Conservation (phyloP, 768 basidiomycete genomes). For the Leccinum imitatum region DNA sequence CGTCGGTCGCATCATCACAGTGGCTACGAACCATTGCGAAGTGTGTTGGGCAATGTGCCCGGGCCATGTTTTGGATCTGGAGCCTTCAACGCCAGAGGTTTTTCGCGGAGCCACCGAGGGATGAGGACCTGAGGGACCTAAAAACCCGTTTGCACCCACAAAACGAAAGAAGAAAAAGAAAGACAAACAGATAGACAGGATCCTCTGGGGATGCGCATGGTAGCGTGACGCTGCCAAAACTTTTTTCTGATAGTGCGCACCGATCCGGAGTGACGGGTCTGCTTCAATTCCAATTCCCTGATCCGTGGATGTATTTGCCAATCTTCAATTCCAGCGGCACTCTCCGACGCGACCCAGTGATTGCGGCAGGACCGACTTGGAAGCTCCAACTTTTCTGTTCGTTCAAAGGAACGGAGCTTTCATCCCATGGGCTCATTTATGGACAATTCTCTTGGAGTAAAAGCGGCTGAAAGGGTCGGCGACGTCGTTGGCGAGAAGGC, state of each 20-base stretch:
- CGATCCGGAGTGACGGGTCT: constrained; percentile 9
- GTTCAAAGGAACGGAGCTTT: constrained; percentile 6
- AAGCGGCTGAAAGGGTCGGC: constrained; percentile 14
- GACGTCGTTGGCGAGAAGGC: constrained; percentile 3
- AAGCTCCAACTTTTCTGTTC: constrained; percentile 4
- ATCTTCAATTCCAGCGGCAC: constrained; percentile 15
- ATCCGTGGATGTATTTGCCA: constrained; percentile 22
- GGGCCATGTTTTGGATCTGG: constrained; percentile 15
- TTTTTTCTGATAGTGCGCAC: constrained; percentile 7
- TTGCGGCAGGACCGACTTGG: constrained; percentile 11
- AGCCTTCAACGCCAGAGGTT: constrained; percentile 10
- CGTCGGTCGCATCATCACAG: neutral
- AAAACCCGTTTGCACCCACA: neutral
- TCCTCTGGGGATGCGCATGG: constrained; percentile 7
- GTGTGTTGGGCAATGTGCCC: constrained; percentile 7
- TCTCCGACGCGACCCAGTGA: constrained; percentile 12
- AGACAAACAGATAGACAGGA: neutral
- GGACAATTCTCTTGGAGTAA: constrained; percentile 17
- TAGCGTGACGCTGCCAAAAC: constrained; percentile 5
- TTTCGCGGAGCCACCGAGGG: constrained; percentile 11
- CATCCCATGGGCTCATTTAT: constrained; percentile 4
- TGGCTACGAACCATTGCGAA: neutral
- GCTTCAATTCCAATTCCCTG: constrained; percentile 10
- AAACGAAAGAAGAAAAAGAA: neutral
- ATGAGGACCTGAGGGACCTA: constrained; percentile 6